phyloP scores from a whole-genome alignment of 495 filamentous ascomycete genomes.

The Staphylotrichum longicolle region DNA sequence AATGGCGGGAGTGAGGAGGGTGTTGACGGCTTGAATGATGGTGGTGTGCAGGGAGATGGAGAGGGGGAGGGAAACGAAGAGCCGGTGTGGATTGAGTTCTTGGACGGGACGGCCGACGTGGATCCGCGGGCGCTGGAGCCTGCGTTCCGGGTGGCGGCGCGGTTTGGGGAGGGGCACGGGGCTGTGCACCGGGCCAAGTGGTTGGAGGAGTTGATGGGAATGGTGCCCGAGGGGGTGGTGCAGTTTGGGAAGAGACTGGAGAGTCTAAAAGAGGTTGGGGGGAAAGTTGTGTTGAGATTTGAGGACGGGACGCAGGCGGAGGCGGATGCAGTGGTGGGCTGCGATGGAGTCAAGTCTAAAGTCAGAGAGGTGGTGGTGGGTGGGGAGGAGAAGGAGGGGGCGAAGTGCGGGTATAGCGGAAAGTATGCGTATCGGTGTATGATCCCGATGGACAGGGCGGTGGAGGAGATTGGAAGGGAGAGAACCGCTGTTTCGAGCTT shows the following conservation, averaged over 20 bases:
- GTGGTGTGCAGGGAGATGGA: background rate
- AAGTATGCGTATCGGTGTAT: constrained; percentile 55
- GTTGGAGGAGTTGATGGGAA: constrained; percentile 55
- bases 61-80: constrained; percentile 8
- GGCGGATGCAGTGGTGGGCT: constrained; percentile 56
- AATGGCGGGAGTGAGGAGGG: no score
- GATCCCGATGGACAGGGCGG: constrained; percentile 53
- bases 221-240: constrained; percentile 49
- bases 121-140: constrained; percentile 9
- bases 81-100: constrained; percentile 26
- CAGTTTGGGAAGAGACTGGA: constrained; percentile 46
- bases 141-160: constrained; percentile 28
- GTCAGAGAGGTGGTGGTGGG: constrained; percentile 49
- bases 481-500: constrained; percentile 48
- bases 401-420: constrained; percentile 48
- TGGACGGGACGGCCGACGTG: constrained; percentile 19
- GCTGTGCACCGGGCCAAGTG: constrained; percentile 59
- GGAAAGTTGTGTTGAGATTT: constrained; percentile 50
- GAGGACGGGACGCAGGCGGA: constrained; percentile 52
- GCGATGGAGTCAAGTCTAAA: constrained; percentile 58
- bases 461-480: constrained; percentile 56
- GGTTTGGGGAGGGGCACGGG: constrained; percentile 25
- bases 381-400: constrained; percentile 7
- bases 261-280: constrained; percentile 34
- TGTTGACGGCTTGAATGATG: no score